These are phyloP conservation scores for Citrus australasica DNA, from an alignment of 345 rosid species.

Conservation along the genomic window DNA sequence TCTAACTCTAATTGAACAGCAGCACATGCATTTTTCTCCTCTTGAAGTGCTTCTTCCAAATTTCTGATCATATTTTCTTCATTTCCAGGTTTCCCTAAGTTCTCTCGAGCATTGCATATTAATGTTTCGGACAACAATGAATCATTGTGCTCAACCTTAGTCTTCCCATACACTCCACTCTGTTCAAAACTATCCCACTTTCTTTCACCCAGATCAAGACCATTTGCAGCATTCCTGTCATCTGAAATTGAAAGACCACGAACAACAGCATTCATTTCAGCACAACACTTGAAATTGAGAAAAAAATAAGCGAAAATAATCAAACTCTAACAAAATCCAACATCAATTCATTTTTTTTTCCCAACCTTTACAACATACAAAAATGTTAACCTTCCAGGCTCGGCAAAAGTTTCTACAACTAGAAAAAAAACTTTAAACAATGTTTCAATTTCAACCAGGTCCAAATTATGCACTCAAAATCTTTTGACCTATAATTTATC, in stretches of 20 bases:
- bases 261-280: constrained; percentile 17
- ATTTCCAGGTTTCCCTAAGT: constrained; percentile 9
- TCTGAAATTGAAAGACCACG: constrained; percentile 25
- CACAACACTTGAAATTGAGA: neutral
- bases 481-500: neutral
- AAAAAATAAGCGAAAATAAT: neutral
- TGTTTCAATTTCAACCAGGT: neutral
- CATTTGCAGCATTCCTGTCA: constrained; percentile 21
- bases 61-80: constrained; percentile 31
- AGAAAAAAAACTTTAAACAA: neutral
- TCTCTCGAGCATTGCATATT: constrained; percentile 5
- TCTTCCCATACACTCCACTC: constrained; percentile 22
- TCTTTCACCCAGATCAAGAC: constrained; percentile 21
- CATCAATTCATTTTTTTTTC: neutral
- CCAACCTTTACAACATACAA: neutral
- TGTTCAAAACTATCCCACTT: constrained; percentile 22
- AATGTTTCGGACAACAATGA: constrained; percentile 23
- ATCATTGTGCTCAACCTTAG: constrained; percentile 16
- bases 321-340: neutral
- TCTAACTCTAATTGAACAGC: constrained; percentile 61
- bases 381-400: neutral
- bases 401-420: neutral
- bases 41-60: constrained; percentile 53
- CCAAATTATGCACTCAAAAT: neutral
- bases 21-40: constrained; percentile 44